A percentile compares a stretch with the other conserved stretches of the same genome.
phyloP scores from a whole-genome alignment of 129 eudicot species.

The Pulicaria dysenterica region DNA sequence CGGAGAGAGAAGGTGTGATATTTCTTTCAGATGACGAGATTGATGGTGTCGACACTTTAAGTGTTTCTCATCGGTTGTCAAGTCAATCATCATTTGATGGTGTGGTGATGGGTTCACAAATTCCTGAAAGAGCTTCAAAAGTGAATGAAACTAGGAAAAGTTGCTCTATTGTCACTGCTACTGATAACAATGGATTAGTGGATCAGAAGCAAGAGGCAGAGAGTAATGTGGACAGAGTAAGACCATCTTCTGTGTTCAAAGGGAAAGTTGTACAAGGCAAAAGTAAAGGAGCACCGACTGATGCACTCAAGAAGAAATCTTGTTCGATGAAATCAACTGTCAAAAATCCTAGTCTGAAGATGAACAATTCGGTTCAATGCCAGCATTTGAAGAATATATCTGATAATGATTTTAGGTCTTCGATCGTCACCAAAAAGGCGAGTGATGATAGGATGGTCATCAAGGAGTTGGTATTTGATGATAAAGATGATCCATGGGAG shows the following conservation, averaged over 20 bases:
- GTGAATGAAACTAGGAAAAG: constrained; percentile 1
- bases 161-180: constrained; percentile 24
- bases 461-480: constrained; percentile 62
- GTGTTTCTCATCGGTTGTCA: constrained; percentile 33
- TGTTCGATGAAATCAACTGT: constrained; percentile 31
- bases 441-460: constrained; percentile 33
- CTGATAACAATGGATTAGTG: constrained; percentile 24
- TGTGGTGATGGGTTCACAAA: constrained; percentile 22
- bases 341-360: constrained; percentile 30
- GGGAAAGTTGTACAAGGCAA: constrained; percentile 37
- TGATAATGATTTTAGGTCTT: constrained; percentile 33
- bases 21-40: constrained; percentile 84
- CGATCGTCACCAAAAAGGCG: constrained; percentile 33
- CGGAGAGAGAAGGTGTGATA: constrained; percentile 42
- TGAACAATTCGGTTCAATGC: constrained; percentile 26
- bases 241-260: constrained; percentile 31
- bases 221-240: constrained; percentile 24
- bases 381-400: constrained; percentile 35
- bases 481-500: constrained; percentile 78
- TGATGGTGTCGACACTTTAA: constrained; percentile 32
- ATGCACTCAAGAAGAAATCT: constrained; percentile 31
- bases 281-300: constrained; percentile 31
- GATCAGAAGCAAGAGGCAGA: constrained; percentile 38
- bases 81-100: constrained; percentile 29
- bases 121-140: constrained; percentile 33